Conservation (phyloP, 371 early-diverging fungal species). For the Parasitella parasitica region DNA sequence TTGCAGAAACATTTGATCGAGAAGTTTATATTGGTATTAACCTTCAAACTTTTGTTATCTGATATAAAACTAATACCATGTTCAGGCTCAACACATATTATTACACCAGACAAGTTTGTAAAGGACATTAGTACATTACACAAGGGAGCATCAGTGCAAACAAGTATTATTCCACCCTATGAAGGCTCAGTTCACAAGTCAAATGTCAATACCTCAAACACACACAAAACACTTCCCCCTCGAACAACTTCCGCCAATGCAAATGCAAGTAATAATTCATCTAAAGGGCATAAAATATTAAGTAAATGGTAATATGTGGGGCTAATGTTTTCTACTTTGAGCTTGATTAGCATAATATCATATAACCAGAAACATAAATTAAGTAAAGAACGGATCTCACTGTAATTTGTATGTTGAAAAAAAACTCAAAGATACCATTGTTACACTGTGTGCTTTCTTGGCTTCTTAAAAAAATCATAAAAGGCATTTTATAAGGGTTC, state of each 20-base stretch:
- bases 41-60: neutral
- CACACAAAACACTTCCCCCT: constrained; percentile 9
- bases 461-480: neutral
- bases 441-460: neutral
- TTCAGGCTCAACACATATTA: constrained; percentile 73
- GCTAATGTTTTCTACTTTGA: no score
- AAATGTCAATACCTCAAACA: neutral
- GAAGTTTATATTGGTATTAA: constrained; percentile 81
- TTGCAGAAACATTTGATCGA: constrained; percentile 65
- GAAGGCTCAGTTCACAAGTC: constrained; percentile 23
- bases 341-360: no score
- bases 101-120: constrained; percentile 79
- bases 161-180: constrained; percentile 41
- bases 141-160: constrained; percentile 23
- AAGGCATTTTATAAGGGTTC: constrained; percentile 11
- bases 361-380: no score
- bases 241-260: constrained; percentile 13
- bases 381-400: no score
- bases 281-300: constrained; percentile 20
- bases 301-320: constrained; percentile 26
- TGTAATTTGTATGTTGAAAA: neutral
- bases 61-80: neutral
- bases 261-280: neutral
- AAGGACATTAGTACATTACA: constrained; percentile 51
- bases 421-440: neutral